These are phyloP conservation scores for Leptodontidium sp. DNA, from an alignment of 2,329 filamentous ascomycete species.

Conservation along the genomic window DNA sequence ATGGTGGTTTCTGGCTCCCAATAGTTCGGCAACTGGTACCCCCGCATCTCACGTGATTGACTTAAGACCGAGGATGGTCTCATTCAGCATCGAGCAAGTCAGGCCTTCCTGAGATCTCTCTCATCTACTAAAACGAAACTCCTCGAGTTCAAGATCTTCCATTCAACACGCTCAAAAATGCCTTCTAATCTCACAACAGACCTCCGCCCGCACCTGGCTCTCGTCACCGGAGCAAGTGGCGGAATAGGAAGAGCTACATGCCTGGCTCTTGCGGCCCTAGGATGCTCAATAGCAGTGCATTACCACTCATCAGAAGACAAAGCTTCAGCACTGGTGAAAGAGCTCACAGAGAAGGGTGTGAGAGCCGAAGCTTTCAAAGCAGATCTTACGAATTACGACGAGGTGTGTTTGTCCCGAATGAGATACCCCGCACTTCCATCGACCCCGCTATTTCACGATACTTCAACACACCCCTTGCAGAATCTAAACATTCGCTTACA, in stretches of 20 bases:
- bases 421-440: slow-evolving; percentile 16
- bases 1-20: too few relatives aligned
- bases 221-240: slow-evolving; percentile 54
- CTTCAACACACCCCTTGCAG: background rate
- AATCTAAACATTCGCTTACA: background rate
- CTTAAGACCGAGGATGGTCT: slow-evolving; percentile 1
- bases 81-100: background rate
- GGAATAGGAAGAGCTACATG: slow-evolving; percentile 55
- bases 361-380: slow-evolving; percentile 48
- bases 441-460: background rate
- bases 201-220: slow-evolving; percentile 34
- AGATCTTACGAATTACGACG: slow-evolving; percentile 49
- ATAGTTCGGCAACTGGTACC: background rate
- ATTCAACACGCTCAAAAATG: background rate
- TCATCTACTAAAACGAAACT: too few relatives aligned
- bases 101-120: background rate
- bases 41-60: slow-evolving; percentile 1
- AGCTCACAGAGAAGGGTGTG: slow-evolving; percentile 45
- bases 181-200: slow-evolving; percentile 32
- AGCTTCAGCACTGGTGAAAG: slow-evolving; percentile 38
- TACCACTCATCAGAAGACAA: slow-evolving; percentile 49
- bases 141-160: too few relatives aligned
- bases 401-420: slow-evolving; percentile 20
- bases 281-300: slow-evolving; percentile 54
- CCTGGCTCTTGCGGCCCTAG: slow-evolving; percentile 49